These are phyloP conservation scores for Groenewaldozyma tartarivorans DNA, from an alignment of 805 yeast genomes.

Conservation along the genomic window DNA sequence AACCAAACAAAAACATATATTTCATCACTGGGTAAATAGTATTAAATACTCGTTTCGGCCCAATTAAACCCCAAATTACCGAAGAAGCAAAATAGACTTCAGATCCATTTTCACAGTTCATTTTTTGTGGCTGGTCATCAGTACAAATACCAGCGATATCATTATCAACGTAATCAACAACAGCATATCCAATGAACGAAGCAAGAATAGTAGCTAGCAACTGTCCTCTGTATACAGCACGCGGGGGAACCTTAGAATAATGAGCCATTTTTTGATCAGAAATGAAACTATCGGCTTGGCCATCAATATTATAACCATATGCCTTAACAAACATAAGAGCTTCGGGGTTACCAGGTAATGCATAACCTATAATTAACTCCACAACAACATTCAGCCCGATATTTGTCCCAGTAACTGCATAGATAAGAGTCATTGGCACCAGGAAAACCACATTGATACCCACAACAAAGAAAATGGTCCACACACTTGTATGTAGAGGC, in stretches of 20 bases:
- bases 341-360: constrained; percentile 49
- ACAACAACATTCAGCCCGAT: constrained; percentile 53
- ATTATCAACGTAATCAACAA: constrained; percentile 11
- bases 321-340: constrained; percentile 45
- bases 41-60: constrained; percentile 38
- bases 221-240: constrained; percentile 30
- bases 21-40: constrained; percentile 16
- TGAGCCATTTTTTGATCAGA: constrained; percentile 42
- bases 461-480: constrained; percentile 53
- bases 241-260: constrained; percentile 32
- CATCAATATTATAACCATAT: constrained; percentile 35
- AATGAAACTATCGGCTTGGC: constrained; percentile 54
- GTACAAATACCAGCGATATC: constrained; percentile 24
- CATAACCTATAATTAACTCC: constrained; percentile 56
- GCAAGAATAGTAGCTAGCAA: constrained; percentile 34
- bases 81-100: constrained; percentile 43
- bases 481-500: constrained; percentile 44
- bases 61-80: constrained; percentile 34
- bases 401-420: constrained; percentile 48
- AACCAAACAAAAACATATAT: constrained; percentile 17
- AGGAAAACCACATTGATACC: constrained; percentile 46
- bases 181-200: constrained; percentile 12
- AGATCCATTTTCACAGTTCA: constrained; percentile 29
- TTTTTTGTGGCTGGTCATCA: constrained; percentile 23
- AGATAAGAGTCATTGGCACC: constrained; percentile 52